A percentile compares a stretch with the other conserved stretches of the same genome.
Conservation (phyloP, 345 rosid genomes). For the Dimocarpus longan region DNA sequence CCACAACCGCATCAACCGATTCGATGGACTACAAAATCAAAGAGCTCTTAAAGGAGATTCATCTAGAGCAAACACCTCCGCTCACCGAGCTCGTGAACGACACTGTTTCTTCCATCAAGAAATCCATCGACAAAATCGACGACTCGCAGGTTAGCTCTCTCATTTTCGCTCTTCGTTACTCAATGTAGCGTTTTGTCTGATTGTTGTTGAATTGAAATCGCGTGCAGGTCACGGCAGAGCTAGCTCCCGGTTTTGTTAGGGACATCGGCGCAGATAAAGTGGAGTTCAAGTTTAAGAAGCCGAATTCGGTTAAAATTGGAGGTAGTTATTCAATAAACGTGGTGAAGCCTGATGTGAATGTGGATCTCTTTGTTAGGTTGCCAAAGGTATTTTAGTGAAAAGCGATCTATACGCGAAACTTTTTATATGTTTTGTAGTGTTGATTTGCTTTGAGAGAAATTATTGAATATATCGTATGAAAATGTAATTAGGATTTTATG, state of each 20-base stretch:
- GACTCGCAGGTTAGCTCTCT: constrained; percentile 39
- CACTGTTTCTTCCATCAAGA: constrained; percentile 48
- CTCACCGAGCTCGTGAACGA: constrained; percentile 54
- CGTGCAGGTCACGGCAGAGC: constrained; percentile 62
- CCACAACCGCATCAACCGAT: constrained; percentile 13
- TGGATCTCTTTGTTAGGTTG: constrained; percentile 70
- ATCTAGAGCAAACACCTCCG: constrained; percentile 40
- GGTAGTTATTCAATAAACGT: constrained; percentile 73
- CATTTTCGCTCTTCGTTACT: not conserved
- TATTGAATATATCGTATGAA: not conserved
- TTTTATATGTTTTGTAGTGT: not conserved
- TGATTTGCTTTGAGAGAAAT: not conserved
- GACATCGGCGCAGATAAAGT: constrained; percentile 84
- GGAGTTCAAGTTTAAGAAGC: constrained; percentile 78
- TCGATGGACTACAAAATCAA: constrained; percentile 46
- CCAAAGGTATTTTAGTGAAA: constrained; percentile 58
- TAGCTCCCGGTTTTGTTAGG: constrained; percentile 64
- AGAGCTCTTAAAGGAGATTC: constrained; percentile 62
- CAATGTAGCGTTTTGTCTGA: not conserved
- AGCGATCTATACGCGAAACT: not conserved
- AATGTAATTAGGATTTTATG: not conserved
- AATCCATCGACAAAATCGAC: constrained; percentile 43
- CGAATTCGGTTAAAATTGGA: constrained; percentile 54
- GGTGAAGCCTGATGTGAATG: constrained; percentile 63
- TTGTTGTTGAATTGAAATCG: not conserved